These are phyloP conservation scores for Malus fusca DNA, from an alignment of 306 rosid species.

Conservation along the genomic window DNA sequence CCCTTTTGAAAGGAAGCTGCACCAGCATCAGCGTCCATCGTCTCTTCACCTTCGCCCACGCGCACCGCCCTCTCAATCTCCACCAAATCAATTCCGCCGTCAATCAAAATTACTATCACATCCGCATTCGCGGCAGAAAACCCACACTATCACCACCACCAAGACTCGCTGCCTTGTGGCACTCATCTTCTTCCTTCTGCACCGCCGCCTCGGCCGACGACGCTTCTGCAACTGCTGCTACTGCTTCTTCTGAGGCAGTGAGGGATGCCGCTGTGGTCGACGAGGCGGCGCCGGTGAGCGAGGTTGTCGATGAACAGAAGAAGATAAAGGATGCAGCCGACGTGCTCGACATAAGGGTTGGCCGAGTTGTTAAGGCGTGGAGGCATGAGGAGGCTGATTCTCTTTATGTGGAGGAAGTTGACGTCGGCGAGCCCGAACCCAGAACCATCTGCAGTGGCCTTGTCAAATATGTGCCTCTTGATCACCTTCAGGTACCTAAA, in stretches of 20 bases:
- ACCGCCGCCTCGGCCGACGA: slow-evolving; percentile 1
- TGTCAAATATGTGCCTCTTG: slow-evolving; percentile 36
- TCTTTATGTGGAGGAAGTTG: slow-evolving; percentile 85
- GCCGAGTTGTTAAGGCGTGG: slow-evolving; percentile 66
- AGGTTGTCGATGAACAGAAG: background rate
- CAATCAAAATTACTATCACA: background rate
- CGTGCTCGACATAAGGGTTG: slow-evolving; percentile 83
- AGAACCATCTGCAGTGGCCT: slow-evolving; percentile 91
- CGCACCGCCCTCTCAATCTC: background rate
- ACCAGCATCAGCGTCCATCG: background rate
- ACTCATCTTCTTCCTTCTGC: slow-evolving; percentile 9
- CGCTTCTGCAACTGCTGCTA: background rate
- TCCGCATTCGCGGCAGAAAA: background rate
- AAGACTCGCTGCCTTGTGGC: background rate
- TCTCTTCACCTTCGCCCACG: background rate
- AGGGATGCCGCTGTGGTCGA: background rate
- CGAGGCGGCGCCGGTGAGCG: background rate
- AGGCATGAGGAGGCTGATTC: slow-evolving; percentile 87
- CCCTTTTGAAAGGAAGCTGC: background rate
- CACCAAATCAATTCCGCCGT: background rate
- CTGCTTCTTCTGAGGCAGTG: background rate
- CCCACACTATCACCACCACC: background rate
- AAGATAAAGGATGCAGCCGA: slow-evolving; percentile 54
- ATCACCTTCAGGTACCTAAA: slow-evolving; percentile 2
- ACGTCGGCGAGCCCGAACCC: slow-evolving; percentile 77